phyloP scores from a whole-genome alignment of 768 basidiomycete species.

The Lactarius deliciosus region DNA sequence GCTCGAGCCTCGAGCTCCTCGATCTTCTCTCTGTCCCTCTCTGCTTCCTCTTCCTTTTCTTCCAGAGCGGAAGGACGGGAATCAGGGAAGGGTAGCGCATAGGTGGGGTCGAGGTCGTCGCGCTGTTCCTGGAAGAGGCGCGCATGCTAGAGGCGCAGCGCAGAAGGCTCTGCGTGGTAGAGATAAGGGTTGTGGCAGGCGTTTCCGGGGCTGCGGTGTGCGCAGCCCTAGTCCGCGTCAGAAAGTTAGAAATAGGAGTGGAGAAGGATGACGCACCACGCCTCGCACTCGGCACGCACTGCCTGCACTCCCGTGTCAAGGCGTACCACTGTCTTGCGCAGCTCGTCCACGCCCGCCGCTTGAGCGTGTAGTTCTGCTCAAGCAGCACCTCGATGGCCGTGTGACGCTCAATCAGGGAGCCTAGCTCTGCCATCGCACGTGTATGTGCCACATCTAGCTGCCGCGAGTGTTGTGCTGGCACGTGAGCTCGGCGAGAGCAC shows the following conservation, averaged over 20 bases:
- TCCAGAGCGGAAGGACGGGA: too few relatives aligned
- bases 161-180: slow-evolving; percentile 57
- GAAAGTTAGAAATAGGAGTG: neutral
- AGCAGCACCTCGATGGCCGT: slow-evolving; percentile 64
- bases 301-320: slow-evolving; percentile 69
- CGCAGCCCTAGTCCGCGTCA: slow-evolving; percentile 37
- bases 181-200: slow-evolving; percentile 49
- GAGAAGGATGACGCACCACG: slow-evolving; percentile 45
- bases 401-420: slow-evolving; percentile 52
- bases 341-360: slow-evolving; percentile 55
- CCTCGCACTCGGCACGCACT: slow-evolving; percentile 53
- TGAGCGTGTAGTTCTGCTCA: slow-evolving; percentile 70
- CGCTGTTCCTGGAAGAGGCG: slow-evolving; percentile 46
- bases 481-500: slow-evolving; percentile 69
- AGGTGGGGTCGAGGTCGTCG: too few relatives aligned
- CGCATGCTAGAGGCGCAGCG: slow-evolving; percentile 61
- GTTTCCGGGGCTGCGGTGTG: slow-evolving; percentile 38
- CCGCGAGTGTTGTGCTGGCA: slow-evolving; percentile 61
- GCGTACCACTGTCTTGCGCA: slow-evolving; percentile 53
- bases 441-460: slow-evolving; percentile 43
- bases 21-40: slow-evolving; percentile 43
- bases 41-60: too few relatives aligned
- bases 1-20: slow-evolving; percentile 59
- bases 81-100: too few relatives aligned
- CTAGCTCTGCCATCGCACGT: slow-evolving; percentile 25